phyloP scores from a whole-genome alignment of 495 filamentous ascomycete species.

The Aspergillus avenaceus region DNA sequence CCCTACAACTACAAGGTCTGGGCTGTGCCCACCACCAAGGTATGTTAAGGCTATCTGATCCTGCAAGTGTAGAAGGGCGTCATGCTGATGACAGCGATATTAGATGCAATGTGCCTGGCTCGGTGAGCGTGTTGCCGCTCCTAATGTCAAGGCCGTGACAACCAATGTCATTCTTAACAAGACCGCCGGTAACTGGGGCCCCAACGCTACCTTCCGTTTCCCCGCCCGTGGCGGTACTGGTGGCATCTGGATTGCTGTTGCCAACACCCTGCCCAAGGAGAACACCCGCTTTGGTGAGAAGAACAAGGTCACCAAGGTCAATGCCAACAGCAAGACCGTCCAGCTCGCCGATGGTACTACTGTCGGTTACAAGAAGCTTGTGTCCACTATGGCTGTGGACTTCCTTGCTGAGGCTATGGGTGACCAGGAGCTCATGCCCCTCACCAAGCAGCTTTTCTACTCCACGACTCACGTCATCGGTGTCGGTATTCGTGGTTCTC shows the following conservation, averaged over 20 bases:
- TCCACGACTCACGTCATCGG: slow-evolving; percentile 97
- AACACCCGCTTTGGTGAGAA: slow-evolving; percentile 86
- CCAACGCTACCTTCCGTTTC: slow-evolving; percentile 98
- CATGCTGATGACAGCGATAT: slow-evolving; percentile 2
- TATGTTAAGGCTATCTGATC: slow-evolving; percentile 34
- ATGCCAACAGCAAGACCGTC: slow-evolving; percentile 78
- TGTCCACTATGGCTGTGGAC: slow-evolving; percentile 97
- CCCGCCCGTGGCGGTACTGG: slow-evolving; percentile 92
- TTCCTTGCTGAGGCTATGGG: slow-evolving; percentile 81
- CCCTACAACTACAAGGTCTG: slow-evolving; percentile 99
- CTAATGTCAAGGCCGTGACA: slow-evolving; percentile 91
- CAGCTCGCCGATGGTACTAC: slow-evolving; percentile 80
- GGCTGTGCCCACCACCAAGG: slow-evolving; percentile 97
- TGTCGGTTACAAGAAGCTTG: slow-evolving; percentile 86
- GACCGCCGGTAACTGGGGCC: slow-evolving; percentile 96
- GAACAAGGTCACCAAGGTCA: slow-evolving; percentile 78
- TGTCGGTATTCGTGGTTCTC: slow-evolving; percentile 85
- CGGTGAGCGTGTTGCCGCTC: slow-evolving; percentile 95
- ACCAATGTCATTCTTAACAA: slow-evolving; percentile 95
- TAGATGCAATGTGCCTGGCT: slow-evolving; percentile 99
- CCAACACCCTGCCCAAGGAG: slow-evolving; percentile 86
- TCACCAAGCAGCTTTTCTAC: slow-evolving; percentile 94
- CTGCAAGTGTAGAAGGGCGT: not conserved
- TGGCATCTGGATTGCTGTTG: slow-evolving; percentile 98
- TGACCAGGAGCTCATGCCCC: slow-evolving; percentile 72